Conservation (phyloP, 1,284 basidiomycete species). For the Tranzscheliella williamsii region DNA sequence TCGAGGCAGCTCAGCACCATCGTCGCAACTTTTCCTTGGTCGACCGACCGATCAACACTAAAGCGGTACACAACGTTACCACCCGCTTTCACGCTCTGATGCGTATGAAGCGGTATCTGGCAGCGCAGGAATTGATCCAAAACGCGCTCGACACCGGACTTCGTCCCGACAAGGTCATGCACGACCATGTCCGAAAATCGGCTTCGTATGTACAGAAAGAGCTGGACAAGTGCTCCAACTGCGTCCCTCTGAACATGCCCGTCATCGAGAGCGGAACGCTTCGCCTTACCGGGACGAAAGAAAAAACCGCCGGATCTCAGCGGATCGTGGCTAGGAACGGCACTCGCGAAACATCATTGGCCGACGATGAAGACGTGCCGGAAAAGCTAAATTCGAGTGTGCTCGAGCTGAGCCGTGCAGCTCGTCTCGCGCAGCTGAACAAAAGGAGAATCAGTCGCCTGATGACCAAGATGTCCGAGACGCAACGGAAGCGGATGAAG, state of each 20-base stretch:
- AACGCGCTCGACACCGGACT: slow-evolving; percentile 16
- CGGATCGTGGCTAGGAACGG: too few relatives aligned
- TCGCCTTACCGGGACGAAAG: too few relatives aligned
- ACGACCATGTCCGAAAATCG: slow-evolving; percentile 10
- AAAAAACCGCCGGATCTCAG: too few relatives aligned
- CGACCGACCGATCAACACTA: slow-evolving; percentile 6
- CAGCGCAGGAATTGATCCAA: slow-evolving; percentile 27
- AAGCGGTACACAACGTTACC: slow-evolving; percentile 14
- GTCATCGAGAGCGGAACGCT: too few relatives aligned
- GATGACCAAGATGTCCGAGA: too few relatives aligned
- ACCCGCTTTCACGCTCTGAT: slow-evolving; percentile 27
- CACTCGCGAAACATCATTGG: too few relatives aligned
- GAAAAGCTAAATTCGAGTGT: too few relatives aligned
- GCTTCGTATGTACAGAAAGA: slow-evolving; percentile 12
- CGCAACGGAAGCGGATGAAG: slow-evolving; percentile 7
- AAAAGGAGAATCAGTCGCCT: too few relatives aligned
- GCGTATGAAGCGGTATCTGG: slow-evolving; percentile 11
- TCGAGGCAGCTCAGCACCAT: slow-evolving; percentile 22
- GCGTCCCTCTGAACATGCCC: too few relatives aligned
- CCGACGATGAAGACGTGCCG: too few relatives aligned
- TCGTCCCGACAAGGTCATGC: slow-evolving; percentile 15
- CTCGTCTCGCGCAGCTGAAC: too few relatives aligned
- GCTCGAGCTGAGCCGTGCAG: too few relatives aligned
- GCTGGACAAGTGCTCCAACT: neutral
- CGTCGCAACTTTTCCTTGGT: slow-evolving; percentile 7